phyloP scores from a whole-genome alignment of 1,139 yeast species.

The Williopsis jadinii region DNA sequence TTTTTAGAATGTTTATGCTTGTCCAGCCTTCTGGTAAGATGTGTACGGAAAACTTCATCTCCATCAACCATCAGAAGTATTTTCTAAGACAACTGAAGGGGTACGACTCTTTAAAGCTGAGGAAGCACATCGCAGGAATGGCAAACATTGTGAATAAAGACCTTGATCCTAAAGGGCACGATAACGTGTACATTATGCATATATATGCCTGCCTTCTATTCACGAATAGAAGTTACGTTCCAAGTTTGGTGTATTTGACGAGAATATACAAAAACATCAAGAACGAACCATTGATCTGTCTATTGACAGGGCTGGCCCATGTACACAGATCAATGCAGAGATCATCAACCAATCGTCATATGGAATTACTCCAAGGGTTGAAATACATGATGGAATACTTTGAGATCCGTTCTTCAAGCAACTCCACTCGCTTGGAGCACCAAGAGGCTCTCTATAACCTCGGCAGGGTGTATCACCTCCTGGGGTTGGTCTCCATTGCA shows the following conservation, averaged over 20 bases:
- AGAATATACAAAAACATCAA: conserved; percentile 58
- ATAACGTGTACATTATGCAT: conserved; percentile 66
- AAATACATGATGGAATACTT: conserved; percentile 70
- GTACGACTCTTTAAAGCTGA: conserved; percentile 58
- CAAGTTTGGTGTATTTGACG: conserved; percentile 64
- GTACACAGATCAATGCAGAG: conserved; percentile 93
- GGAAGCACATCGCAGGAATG: conserved; percentile 61
- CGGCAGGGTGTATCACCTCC: conserved; percentile 78
- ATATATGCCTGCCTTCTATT: conserved; percentile 76
- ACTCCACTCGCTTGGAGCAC: conserved; percentile 39
- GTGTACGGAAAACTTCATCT: conserved; percentile 55
- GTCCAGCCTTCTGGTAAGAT: conserved; percentile 58
- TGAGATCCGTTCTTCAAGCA: conserved; percentile 31
- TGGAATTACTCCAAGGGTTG: conserved; percentile 82
- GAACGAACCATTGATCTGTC: conserved; percentile 71
- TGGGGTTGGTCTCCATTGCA: conserved; percentile 73
- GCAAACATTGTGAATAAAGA: conserved; percentile 55
- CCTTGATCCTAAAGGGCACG: conserved; percentile 36
- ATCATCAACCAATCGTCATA: conserved; percentile 75
- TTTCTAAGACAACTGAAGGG: conserved; percentile 86
- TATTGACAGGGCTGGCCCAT: conserved; percentile 72
- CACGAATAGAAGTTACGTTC: conserved; percentile 75
- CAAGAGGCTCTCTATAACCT: conserved; percentile 82
- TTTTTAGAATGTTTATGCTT: conserved; percentile 59
- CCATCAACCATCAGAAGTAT: conserved; percentile 82